Conservation (phyloP, 2,329 filamentous ascomycete genomes). For the Mycosphaerella sp. region DNA sequence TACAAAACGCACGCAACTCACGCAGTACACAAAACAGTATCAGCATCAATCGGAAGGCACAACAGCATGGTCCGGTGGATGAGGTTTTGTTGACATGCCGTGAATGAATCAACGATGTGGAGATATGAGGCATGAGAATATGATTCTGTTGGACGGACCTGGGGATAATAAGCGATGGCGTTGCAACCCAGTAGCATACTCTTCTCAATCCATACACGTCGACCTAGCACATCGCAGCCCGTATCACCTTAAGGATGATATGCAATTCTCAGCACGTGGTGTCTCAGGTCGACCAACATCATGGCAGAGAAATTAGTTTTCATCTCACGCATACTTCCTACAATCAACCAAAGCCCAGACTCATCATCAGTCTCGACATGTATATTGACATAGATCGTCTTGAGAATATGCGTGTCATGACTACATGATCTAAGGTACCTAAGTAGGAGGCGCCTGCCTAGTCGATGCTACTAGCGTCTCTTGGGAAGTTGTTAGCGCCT, state of each 20-base stretch:
- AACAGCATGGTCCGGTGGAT: background rate
- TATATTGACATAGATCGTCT: too few relatives aligned
- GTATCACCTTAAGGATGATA: background rate
- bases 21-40: background rate
- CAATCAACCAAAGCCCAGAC: too few relatives aligned
- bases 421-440: background rate
- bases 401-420: background rate
- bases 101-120: background rate
- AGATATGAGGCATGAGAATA: background rate
- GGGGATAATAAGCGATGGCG: background rate
- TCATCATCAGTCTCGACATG: too few relatives aligned
- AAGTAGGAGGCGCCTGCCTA: background rate
- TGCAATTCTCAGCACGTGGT: background rate
- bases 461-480: background rate
- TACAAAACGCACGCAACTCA: background rate
- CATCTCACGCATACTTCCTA: too few relatives aligned
- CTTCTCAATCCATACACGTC: background rate
- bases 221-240: background rate
- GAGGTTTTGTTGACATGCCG: background rate
- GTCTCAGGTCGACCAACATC: background rate
- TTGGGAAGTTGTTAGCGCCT: background rate
- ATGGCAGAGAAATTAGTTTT: too few relatives aligned
- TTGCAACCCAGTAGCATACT: background rate
- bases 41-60: background rate
- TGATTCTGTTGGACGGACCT: background rate